Evolutionary conservation across 768 basidiomycete species (phyloP), one percentile per base, ranked within the genome.

Genomic region (Leucocoprinus birnbaumii): DNA sequence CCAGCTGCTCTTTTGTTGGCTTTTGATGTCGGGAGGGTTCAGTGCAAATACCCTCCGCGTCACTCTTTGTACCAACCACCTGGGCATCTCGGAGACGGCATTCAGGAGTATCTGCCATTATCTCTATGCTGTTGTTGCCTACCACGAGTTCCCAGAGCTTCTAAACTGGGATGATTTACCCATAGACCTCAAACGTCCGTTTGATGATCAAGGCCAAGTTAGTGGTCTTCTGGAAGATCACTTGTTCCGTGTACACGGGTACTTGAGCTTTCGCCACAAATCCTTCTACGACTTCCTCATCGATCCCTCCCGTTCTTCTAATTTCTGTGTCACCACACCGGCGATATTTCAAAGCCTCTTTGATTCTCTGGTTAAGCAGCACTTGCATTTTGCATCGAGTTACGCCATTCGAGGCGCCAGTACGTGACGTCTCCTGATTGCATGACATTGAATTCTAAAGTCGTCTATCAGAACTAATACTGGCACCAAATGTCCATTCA

Each of bases 241-340:
- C 11, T 5, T 16, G 11, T 14, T 16, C 6, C 2, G 25, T 10
- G 50, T 26, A 2, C 35, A 37, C 1, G 47, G 45, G 9, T 10
- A 10, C 1, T n/a, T 51, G 2, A 10, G 5, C 3, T 51, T 51
- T 37, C 24, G 42, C 22, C 55, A 57, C 21, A 51, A 51, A 38
- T 45, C 49, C 0, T 57, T 57, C 43, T 24, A 45, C 13, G 55
- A 57, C 16, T 54, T 51, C 25, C 41, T 58, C 40, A 13, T 13
- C 40, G 42, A 53, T 48, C 50, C 50, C 7, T 2, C 6, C 2
- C 50, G 50, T 22, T 51, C 50, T 3, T 18, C 19, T 9, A 5
- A 8, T 10, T 51, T 51, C 25, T 51, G 38, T 26, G 38, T 51
- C 21, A 51, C 8, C 10, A 51, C 50, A 18, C 22, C 38, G 21